These are phyloP conservation scores for Cunninghamia lanceolata DNA, from an alignment of 75 land plant genomes.

Conservation along the genomic window DNA sequence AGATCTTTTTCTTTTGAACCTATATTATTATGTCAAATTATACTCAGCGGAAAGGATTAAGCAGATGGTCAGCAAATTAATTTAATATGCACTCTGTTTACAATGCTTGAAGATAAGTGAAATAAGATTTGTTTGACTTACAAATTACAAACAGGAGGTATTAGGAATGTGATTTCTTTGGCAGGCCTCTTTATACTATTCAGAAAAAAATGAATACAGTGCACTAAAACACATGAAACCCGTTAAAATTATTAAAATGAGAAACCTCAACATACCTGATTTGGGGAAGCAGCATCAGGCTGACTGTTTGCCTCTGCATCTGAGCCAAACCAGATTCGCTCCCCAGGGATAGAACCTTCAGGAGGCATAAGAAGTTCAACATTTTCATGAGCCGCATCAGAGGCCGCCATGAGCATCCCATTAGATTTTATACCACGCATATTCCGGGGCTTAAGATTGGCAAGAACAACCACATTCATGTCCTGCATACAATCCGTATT, in stretches of 20 bases:
- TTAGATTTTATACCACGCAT: constrained; percentile 93
- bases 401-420: constrained; percentile 98
- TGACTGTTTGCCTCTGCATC: constrained; percentile 55
- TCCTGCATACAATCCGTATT: constrained; percentile 43
- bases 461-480: constrained; percentile 70
- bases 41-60: background rate
- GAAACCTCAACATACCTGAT: constrained; percentile 50
- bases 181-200: background rate
- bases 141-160: background rate
- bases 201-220: no score
- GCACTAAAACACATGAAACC: background rate
- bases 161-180: background rate
- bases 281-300: constrained; percentile 71
- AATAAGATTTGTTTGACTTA: background rate
- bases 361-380: constrained; percentile 93
- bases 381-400: constrained; percentile 80
- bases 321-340: constrained; percentile 92
- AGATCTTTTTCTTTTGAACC: constrained; percentile 92
- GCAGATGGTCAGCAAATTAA: background rate
- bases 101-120: background rate
- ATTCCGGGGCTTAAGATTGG: constrained; percentile 93
- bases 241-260: background rate
- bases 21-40: constrained; percentile 10
- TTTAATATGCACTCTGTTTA: background rate
- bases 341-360: constrained; percentile 79